Conservation (phyloP, 139 green algal species). For the Nannochloris sp. region DNA sequence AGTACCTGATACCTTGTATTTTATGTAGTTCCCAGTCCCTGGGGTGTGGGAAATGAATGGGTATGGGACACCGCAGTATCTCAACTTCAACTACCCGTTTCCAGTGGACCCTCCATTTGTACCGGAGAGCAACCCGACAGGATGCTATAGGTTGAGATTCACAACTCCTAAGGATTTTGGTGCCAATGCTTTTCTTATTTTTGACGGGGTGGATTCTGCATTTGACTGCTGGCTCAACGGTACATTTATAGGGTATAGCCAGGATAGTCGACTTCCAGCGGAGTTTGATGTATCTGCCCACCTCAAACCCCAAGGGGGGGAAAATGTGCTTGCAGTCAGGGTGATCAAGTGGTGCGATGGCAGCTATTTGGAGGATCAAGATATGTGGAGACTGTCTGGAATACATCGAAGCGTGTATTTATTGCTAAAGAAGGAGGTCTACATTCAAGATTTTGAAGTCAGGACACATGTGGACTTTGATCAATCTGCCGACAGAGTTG, state of each 20-base stretch:
- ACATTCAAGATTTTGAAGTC: constrained; percentile 63
- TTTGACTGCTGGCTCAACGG: constrained; percentile 92
- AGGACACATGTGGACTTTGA: constrained; percentile 41
- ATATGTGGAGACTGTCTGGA: constrained; percentile 93
- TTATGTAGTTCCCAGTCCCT: constrained; percentile 66
- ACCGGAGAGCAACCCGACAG: constrained; percentile 82
- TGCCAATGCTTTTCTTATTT: constrained; percentile 53
- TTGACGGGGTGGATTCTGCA: constrained; percentile 80
- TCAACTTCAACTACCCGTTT: constrained; percentile 93
- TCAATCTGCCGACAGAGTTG: not conserved
- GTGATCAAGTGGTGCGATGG: constrained; percentile 89
- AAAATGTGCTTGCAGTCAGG: constrained; percentile 59
- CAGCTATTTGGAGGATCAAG: constrained; percentile 94
- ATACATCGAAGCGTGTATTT: constrained; percentile 79
- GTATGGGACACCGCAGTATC: constrained; percentile 83
- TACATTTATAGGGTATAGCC: constrained; percentile 68
- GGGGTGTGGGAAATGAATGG: constrained; percentile 83
- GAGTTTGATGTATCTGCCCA: constrained; percentile 82
- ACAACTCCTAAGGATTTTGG: constrained; percentile 4
- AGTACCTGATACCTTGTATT: not conserved
- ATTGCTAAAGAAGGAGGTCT: constrained; percentile 43
- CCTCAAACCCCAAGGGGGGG: constrained; percentile 22
- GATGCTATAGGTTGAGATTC: constrained; percentile 77
- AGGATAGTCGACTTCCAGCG: constrained; percentile 82
- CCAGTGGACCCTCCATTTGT: constrained; percentile 76